A percentile compares a stretch with the other conserved stretches of the same genome.
Conservation (phyloP, 129 eudicot species). For the Escallonia herrerae region DNA sequence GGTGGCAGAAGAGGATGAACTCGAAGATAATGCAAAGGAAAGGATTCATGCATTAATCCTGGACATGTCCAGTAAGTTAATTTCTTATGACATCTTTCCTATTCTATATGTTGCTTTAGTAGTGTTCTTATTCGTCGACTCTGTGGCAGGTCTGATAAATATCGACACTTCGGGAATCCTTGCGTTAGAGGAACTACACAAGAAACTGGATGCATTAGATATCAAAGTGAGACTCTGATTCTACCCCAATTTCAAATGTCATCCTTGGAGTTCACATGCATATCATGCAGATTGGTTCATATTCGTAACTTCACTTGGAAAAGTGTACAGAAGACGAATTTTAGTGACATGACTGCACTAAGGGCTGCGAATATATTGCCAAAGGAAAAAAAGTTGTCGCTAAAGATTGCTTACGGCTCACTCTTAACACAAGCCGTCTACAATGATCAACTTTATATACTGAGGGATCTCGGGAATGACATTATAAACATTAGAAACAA, state of each 20-base stretch:
- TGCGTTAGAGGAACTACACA: constrained; percentile 48
- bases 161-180: constrained; percentile 57
- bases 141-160: constrained; percentile 41
- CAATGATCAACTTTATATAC: too few species aligned
- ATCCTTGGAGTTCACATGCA: too few species aligned
- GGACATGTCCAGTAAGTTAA: constrained; percentile 54
- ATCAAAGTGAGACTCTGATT: constrained; percentile 29
- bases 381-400: too few species aligned
- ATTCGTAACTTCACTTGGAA: too few species aligned
- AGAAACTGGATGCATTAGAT: constrained; percentile 31
- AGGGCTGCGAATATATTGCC: too few species aligned
- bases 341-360: too few species aligned
- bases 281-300: too few species aligned
- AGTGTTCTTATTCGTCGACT: not conserved
- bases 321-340: too few species aligned
- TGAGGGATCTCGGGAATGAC: too few species aligned
- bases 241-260: not conserved
- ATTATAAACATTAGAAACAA: too few species aligned
- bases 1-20: constrained; percentile 28
- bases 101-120: not conserved
- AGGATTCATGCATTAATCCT: constrained; percentile 29
- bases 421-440: too few species aligned
- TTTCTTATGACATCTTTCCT: not conserved
- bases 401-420: too few species aligned
- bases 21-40: constrained; percentile 25